Evolutionary conservation across 345 rosid genomes (phyloP), one percentile per base, ranked within the genome.

Genomic region (Noccaea bulbosa): DNA sequence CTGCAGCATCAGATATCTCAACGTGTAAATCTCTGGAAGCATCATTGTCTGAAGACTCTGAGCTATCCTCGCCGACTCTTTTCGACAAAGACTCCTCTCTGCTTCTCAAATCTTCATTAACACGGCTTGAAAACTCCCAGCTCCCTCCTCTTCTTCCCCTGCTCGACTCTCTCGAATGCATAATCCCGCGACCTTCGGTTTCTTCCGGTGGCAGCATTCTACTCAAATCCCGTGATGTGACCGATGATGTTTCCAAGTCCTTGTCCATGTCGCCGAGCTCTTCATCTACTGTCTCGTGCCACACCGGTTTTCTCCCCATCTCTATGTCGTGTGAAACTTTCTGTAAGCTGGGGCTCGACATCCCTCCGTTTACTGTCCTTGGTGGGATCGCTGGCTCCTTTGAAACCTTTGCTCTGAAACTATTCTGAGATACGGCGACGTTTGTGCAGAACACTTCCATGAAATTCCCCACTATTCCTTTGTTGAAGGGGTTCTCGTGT

Each of bases 401-500:
- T 3, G 63, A 76, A 70, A 87, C 80, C 83, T 78, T 88, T 39
- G 71, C 93, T 81, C 98, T 82, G 81, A 94, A 92, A 69, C 86
- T 82, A 82, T 87, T 91, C 76, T 81, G 78, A 5, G 98, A 89
- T 59, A 86, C 66, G 47, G 93, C 84, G 65, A 94, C 80, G 0
- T 57, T 76, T 37, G 96, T 81, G 84, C 83, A 86, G 76, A 94
- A 88, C 9, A 85, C 80, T 72, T 88, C 88, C 87, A 58, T 80
- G 76, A 88, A 89, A 71, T 94, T 94, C 27, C 76, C 58, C 5
- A 87, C 11, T 37, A 87, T 57, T 57, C 99, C 99, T 82, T 50
- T 84, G 81, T 91, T 83, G 69, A 76, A 94, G 2, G 99, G 98
- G 79, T 89, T 94, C 62, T 73, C 71, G 7, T 52, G 86, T 33